These are phyloP conservation scores for Vitis hybrid DNA, from an alignment of 177 flowering plant genomes.

Conservation along the genomic window DNA sequence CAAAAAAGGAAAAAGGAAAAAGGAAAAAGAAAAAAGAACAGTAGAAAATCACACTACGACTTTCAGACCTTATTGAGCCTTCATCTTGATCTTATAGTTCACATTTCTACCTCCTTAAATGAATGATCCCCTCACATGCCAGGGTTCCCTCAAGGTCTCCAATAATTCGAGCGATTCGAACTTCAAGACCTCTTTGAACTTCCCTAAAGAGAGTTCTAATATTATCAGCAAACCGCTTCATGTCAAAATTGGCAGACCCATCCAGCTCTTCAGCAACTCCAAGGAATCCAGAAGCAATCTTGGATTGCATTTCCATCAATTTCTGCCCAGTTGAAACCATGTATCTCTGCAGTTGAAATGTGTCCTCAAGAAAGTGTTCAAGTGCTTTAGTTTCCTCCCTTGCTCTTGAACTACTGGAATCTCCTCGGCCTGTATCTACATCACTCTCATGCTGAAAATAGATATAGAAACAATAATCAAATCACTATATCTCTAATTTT, in stretches of 20 bases:
- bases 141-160: slow-evolving; percentile 90
- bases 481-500: neutral
- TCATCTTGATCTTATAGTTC: neutral
- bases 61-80: neutral
- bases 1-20: no score
- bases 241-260: slow-evolving; percentile 47
- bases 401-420: slow-evolving; percentile 25
- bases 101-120: slow-evolving; percentile 28
- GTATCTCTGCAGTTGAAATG: slow-evolving; percentile 90
- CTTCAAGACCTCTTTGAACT: slow-evolving; percentile 85
- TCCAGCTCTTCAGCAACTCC: slow-evolving; percentile 36
- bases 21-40: neutral
- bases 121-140: slow-evolving; percentile 74
- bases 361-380: slow-evolving; percentile 73
- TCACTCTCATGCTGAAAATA: slow-evolving; percentile 56
- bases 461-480: neutral
- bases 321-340: slow-evolving; percentile 95
- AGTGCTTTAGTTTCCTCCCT: slow-evolving; percentile 50
- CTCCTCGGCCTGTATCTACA: slow-evolving; percentile 24
- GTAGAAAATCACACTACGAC: neutral
- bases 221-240: slow-evolving; percentile 59
- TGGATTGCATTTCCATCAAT: slow-evolving; percentile 65
- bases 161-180: slow-evolving; percentile 72
- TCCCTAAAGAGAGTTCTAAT: slow-evolving; percentile 59
- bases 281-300: slow-evolving; percentile 49